Evolutionary conservation across 805 yeast species (phyloP).

Genomic region (Candida morakotiae): DNA sequence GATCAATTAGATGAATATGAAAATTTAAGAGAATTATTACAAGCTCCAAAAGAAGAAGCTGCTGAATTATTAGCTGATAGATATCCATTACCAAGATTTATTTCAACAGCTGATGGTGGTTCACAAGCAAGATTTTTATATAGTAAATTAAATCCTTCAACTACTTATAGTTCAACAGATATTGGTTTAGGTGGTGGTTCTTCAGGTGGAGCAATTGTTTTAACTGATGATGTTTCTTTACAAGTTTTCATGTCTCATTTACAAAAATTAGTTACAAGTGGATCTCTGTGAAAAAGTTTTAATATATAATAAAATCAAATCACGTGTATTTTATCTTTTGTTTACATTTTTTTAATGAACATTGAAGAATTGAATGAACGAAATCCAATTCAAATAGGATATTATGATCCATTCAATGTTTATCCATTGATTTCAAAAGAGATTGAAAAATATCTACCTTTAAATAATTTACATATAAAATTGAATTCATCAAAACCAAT

Average conservation of each 20-base stretch:
- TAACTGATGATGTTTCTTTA: conserved; percentile 93
- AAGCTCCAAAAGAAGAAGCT: conserved; percentile 89
- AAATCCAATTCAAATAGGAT: conserved; percentile 43
- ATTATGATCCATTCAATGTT: conserved; percentile 71
- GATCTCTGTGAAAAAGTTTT: conserved; percentile 10
- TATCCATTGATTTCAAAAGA: conserved; percentile 42
- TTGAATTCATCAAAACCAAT: conserved; percentile 45
- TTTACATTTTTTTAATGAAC: conserved; percentile 5
- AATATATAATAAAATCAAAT: not conserved
- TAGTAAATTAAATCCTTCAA: conserved; percentile 92
- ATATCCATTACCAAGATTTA: conserved; percentile 96
- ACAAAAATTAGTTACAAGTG: conserved; percentile 79
- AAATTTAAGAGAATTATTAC: conserved; percentile 79
- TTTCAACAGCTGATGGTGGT: conserved; percentile 97
- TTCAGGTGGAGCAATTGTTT: conserved; percentile 75
- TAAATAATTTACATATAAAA: conserved; percentile 72
- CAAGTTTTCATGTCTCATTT: conserved; percentile 94
- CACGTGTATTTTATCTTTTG: not conserved
- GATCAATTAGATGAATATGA: conserved; percentile 89
- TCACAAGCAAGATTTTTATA: conserved; percentile 96
- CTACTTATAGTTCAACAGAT: conserved; percentile 65
- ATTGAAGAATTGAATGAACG: conserved; percentile 5
- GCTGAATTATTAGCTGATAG: conserved; percentile 87
- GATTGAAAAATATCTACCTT: conserved; percentile 45
- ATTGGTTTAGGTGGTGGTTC: conserved; percentile 38